phyloP scores from a whole-genome alignment of 805 yeast species.

The Zygoascus tannicola region DNA sequence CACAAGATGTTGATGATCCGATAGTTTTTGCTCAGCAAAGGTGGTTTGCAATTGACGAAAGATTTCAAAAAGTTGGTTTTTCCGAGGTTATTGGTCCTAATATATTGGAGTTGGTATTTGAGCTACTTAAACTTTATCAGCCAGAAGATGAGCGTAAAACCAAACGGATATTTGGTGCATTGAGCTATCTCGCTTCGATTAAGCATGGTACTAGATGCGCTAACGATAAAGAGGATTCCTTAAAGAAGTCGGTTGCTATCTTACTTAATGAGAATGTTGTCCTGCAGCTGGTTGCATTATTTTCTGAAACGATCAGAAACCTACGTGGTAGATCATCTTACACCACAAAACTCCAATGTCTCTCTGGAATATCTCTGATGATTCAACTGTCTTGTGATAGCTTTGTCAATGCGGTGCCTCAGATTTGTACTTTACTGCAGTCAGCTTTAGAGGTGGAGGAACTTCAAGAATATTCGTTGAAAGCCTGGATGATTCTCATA shows the following conservation, averaged over 20 bases:
- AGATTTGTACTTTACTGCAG: constrained; percentile 76
- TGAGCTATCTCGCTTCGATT: constrained; percentile 10
- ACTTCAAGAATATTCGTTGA: constrained; percentile 51
- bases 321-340: constrained; percentile 62
- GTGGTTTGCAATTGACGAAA: constrained; percentile 44
- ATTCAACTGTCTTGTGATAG: constrained; percentile 45
- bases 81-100: constrained; percentile 24
- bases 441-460: constrained; percentile 58
- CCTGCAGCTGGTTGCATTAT: constrained; percentile 52
- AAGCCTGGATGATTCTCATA: constrained; percentile 60
- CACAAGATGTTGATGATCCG: constrained; percentile 41
- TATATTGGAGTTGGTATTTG: constrained; percentile 19
- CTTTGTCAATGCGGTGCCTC: constrained; percentile 66
- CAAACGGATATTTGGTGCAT: constrained; percentile 7
- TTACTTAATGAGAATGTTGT: constrained; percentile 47
- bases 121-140: constrained; percentile 36
- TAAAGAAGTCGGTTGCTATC: constrained; percentile 8
- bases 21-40: constrained; percentile 43
- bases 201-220: constrained; percentile 4
- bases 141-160: constrained; percentile 18
- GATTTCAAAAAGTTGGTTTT: constrained; percentile 30
- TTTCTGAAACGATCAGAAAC: constrained; percentile 72
- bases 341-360: constrained; percentile 58
- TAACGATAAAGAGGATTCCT: not conserved
- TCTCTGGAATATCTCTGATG: constrained; percentile 64